Evolutionary conservation across 208 protist species (phyloP).

Genomic region (Crithidia sp.): DNA sequence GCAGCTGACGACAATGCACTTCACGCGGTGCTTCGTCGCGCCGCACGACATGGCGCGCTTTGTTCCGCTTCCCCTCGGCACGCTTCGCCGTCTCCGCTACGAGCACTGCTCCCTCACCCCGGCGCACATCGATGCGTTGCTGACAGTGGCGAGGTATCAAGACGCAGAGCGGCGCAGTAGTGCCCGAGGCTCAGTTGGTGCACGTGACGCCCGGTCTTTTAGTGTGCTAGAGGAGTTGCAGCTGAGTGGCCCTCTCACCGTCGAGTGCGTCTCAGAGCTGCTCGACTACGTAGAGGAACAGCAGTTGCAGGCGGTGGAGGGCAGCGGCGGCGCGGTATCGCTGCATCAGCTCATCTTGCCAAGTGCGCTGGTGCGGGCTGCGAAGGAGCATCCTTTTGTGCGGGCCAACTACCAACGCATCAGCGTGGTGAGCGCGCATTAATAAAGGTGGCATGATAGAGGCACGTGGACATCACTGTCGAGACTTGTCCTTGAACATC

Average conservation of each 20-base stretch:
- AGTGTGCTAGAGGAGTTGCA: constrained; percentile 56
- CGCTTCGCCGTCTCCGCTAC: constrained; percentile 48
- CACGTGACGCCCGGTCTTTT: constrained; percentile 8
- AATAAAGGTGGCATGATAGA: background rate
- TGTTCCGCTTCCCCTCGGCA: constrained; percentile 39
- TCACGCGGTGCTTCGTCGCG: constrained; percentile 55
- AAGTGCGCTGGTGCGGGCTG: constrained; percentile 24
- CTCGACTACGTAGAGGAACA: constrained; percentile 67
- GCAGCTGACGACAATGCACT: constrained; percentile 37
- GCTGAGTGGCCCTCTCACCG: constrained; percentile 66
- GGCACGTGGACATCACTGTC: too few relatives aligned
- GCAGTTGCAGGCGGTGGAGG: constrained; percentile 3
- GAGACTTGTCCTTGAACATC: background rate
- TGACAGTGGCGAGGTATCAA: constrained; percentile 38
- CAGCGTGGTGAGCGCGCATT: constrained; percentile 22
- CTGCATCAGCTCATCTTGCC: constrained; percentile 43
- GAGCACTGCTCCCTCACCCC: constrained; percentile 64
- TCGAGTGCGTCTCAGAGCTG: constrained; percentile 45
- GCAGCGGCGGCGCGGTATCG: background rate
- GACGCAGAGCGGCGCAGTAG: constrained; percentile 10
- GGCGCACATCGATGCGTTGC: constrained; percentile 61
- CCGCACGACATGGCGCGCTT: constrained; percentile 45
- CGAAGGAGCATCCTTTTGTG: constrained; percentile 45
- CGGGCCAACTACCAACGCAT: constrained; percentile 29
- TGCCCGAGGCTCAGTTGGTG: background rate